Percentiles rank a stretch among this genome's conserved stretches.
phyloP scores from a whole-genome alignment of 441 rosid species.

The Isatis lusitanica region DNA sequence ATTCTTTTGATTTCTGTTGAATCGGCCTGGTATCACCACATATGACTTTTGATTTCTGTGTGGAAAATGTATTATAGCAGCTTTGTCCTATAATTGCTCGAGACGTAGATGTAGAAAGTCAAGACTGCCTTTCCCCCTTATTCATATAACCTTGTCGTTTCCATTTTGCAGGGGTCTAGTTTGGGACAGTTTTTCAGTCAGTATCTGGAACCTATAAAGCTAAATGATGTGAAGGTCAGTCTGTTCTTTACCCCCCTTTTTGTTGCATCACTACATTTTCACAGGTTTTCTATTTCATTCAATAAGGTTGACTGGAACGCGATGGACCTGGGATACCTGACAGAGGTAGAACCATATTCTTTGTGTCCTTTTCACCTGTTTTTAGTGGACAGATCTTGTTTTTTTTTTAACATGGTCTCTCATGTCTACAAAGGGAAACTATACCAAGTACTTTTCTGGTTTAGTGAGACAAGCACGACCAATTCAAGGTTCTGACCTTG shows the following conservation, averaged over 20 bases:
- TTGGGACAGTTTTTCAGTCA: conserved; percentile 88
- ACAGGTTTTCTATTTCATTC: conserved; percentile 23
- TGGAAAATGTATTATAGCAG: conserved; percentile 6
- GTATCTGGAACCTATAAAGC: conserved; percentile 85
- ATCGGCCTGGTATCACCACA: not conserved
- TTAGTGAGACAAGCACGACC: conserved; percentile 70
- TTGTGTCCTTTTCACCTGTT: conserved; percentile 9
- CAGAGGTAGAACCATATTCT: conserved; percentile 55
- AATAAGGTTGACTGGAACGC: conserved; percentile 89
- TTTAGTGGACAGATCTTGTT: not conserved
- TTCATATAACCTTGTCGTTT: conserved; percentile 13
- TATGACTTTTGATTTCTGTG: not conserved
- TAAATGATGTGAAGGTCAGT: conserved; percentile 80
- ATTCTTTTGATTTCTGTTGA: not conserved
- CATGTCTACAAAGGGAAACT: conserved; percentile 63
- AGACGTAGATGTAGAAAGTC: conserved; percentile 12
- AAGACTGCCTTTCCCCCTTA: not conserved
- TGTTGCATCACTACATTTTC: conserved; percentile 17
- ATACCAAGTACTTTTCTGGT: conserved; percentile 54
- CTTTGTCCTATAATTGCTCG: conserved; percentile 18
- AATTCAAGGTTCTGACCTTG: conserved; percentile 63
- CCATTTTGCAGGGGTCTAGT: conserved; percentile 79
- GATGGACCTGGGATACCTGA: conserved; percentile 81
- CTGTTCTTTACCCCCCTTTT: conserved; percentile 19
- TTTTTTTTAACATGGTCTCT: conserved; percentile 15